phyloP scores from a whole-genome alignment of 257 asterid species.

The Solanum clarkiae region DNA sequence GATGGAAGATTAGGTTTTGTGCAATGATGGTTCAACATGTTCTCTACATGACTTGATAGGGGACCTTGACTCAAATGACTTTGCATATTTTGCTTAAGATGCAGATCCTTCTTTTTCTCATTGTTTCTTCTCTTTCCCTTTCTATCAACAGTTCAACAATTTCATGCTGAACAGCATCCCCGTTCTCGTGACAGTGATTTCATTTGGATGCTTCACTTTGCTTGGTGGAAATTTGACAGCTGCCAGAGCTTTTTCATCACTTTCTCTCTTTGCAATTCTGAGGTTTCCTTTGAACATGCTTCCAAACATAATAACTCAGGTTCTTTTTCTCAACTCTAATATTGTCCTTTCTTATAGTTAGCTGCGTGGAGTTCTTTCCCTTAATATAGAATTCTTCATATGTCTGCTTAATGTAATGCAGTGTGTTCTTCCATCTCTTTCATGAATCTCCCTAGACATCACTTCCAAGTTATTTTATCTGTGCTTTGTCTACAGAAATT shows the following conservation, averaged over 20 bases:
- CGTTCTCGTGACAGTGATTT: conserved; percentile 70
- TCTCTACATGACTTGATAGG: background rate
- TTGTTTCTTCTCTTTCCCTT: background rate
- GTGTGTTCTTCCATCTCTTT: background rate
- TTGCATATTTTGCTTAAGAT: background rate
- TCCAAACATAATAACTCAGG: conserved; percentile 87
- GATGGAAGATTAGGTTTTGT: background rate
- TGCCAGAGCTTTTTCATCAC: conserved; percentile 80
- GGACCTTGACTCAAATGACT: background rate
- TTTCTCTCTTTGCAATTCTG: conserved; percentile 70
- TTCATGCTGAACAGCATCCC: conserved; percentile 78
- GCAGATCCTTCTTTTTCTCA: background rate
- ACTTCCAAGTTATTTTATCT: background rate
- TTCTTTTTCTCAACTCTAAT: conserved; percentile 3
- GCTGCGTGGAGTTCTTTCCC: background rate
- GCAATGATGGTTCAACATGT: background rate
- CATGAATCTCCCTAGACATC: background rate
- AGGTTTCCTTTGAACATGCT: conserved; percentile 71
- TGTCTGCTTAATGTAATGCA: background rate
- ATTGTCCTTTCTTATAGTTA: background rate
- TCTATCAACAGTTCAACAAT: conserved; percentile 57
- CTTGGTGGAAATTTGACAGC: conserved; percentile 87
- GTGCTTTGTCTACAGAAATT: background rate
- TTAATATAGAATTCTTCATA: background rate
- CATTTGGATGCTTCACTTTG: conserved; percentile 71